These are phyloP conservation scores for Yarrowia sp. DNA, from an alignment of 805 yeast genomes.

Conservation along the genomic window DNA sequence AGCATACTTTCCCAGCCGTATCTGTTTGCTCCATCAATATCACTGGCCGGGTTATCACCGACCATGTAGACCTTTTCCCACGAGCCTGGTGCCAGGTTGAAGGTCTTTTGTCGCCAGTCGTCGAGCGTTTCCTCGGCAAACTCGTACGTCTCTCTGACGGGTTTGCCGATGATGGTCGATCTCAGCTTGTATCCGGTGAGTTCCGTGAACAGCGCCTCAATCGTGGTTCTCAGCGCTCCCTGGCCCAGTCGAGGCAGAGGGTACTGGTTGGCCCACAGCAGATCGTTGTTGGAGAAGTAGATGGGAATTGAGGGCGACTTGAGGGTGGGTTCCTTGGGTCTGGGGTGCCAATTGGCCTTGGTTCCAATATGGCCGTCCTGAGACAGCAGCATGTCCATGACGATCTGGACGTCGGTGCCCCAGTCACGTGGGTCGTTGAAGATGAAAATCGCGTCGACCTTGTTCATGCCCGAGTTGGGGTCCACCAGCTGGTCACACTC, in stretches of 20 bases:
- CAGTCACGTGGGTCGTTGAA: conserved; percentile 90
- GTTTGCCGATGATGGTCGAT: conserved; percentile 78
- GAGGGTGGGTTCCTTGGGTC: conserved; percentile 32
- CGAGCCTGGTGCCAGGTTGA: background rate
- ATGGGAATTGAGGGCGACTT: conserved; percentile 69
- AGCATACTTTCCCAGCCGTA: conserved; percentile 90
- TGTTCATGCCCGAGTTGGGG: conserved; percentile 43
- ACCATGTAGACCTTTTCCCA: conserved; percentile 83
- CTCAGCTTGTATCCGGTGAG: conserved; percentile 61
- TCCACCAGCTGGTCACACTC: conserved; percentile 42
- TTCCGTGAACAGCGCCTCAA: conserved; percentile 65
- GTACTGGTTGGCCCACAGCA: conserved; percentile 87
- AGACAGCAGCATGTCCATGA: conserved; percentile 72
- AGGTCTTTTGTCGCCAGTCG: conserved; percentile 48
- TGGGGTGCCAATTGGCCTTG: conserved; percentile 48
- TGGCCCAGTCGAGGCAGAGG: conserved; percentile 83
- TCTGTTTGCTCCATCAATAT: conserved; percentile 84
- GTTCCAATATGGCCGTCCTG: conserved; percentile 72
- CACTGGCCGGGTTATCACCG: conserved; percentile 95
- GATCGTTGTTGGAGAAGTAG: conserved; percentile 81
- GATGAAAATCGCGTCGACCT: conserved; percentile 78
- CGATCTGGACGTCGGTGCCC: conserved; percentile 83
- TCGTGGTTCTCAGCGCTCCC: conserved; percentile 77
- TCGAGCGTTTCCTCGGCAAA: conserved; percentile 78
- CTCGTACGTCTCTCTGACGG: conserved; percentile 77